Evolutionary conservation across 257 asterid species (phyloP), one percentile per base, ranked within the genome.

Genomic region (Pogostemon cablin): DNA sequence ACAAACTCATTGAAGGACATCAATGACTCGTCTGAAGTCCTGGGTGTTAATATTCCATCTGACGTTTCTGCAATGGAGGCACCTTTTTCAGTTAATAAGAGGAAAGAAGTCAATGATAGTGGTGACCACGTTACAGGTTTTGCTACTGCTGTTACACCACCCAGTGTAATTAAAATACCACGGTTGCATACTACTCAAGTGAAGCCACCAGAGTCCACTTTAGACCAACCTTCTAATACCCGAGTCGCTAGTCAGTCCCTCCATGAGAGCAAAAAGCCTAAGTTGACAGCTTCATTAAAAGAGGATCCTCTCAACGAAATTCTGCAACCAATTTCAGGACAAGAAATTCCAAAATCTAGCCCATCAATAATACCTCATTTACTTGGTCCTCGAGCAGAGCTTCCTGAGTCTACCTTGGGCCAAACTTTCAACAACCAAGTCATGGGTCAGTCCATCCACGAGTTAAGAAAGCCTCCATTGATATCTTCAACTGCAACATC

Each of bases 71-170:
- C 50, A 4, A n/a, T 43, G 42, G 71, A 53, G 49, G 61, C 59
- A 56, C 15, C 9, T 52, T 41, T 47, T 40, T 48, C 37, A 5
- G 63, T 41, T 39, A 69, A 46, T 60, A 76, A 69, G 65, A 67
- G 82, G 55, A 80, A 81, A 78, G 85, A 77, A 67, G 74, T 34
- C 39, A 76, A 68, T 55, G 75, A 11, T 65, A 8, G 57, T 68
- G 69, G 8, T 20, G 53, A 25, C 32, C 32, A 25, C 32, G 32
- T 25, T 25, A 25, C 32, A 25, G 32, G 32, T 25, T 1, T 25
- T 25, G 1, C 32, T 25, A 25, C 1, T 25, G 32, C 32, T 25
- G 32, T 25, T 25, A 25, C 32, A 25, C 32, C 1, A 0, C 32
- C 32, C 32, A 25, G 32, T 25, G 32, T 25, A 25, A 25, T 25